A percentile compares a stretch with the other conserved stretches of the same genome.
Conservation (phyloP, 306 rosid species). For the Quercus engelmannii region DNA sequence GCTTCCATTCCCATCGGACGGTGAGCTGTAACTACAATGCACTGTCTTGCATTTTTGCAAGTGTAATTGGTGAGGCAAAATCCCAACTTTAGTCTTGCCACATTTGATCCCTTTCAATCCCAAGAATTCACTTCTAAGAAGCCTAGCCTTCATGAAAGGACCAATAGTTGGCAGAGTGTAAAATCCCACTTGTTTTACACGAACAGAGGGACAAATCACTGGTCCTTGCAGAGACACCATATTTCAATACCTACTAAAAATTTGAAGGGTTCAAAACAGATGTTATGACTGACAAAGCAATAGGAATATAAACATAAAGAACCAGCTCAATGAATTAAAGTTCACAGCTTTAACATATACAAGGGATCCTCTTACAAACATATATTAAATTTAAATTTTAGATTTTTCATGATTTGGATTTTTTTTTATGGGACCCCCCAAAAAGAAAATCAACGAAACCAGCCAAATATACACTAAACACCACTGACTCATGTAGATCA, state of each 20-base stretch:
- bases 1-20: slow-evolving; percentile 80
- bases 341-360: not conserved
- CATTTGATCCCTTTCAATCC: slow-evolving; percentile 45
- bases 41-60: slow-evolving; percentile 42
- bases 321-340: not conserved
- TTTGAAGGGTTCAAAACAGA: not conserved
- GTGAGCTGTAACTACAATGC: slow-evolving; percentile 64
- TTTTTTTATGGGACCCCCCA: not conserved
- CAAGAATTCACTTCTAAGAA: slow-evolving; percentile 61
- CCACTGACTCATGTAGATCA: not conserved
- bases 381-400: not conserved
- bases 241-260: slow-evolving; percentile 30
- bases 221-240: slow-evolving; percentile 92
- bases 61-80: slow-evolving; percentile 33
- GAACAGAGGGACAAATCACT: slow-evolving; percentile 66
- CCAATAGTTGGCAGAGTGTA: slow-evolving; percentile 54
- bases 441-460: not conserved
- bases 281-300: too few species aligned
- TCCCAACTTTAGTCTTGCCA: slow-evolving; percentile 34
- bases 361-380: not conserved
- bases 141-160: slow-evolving; percentile 37
- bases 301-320: not conserved
- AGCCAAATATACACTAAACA: not conserved
- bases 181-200: slow-evolving; percentile 57
- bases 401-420: not conserved